Percentiles rank a stretch among this genome's conserved stretches.
Evolutionary conservation across 2,329 filamentous ascomycete species (phyloP).

Genomic region (Pseudogymnoascus sp.): DNA sequence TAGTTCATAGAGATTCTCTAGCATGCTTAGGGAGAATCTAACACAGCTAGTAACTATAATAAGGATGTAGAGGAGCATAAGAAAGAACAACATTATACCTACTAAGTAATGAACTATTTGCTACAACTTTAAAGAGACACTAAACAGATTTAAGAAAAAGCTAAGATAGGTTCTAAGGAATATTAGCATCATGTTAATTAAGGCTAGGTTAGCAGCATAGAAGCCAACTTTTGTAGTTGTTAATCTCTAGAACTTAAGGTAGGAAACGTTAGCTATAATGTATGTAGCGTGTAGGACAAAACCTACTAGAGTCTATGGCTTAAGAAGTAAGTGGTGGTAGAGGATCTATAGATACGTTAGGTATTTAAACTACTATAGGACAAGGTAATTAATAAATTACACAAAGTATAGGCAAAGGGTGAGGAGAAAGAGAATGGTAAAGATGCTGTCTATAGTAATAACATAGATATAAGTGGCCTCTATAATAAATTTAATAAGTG

Average conservation of each 20-base stretch:
- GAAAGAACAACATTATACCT: too few species aligned
- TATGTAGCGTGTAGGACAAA: slow-evolving; percentile 12
- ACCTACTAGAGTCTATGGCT: slow-evolving; percentile 18
- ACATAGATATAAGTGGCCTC: slow-evolving; percentile 20
- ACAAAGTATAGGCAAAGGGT: slow-evolving; percentile 13
- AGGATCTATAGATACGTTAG: slow-evolving; percentile 21
- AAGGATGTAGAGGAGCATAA: too few species aligned
- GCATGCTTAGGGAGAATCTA: too few species aligned
- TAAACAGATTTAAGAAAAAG: too few species aligned
- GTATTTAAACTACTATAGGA: slow-evolving; percentile 17
- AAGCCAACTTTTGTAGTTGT: not conserved
- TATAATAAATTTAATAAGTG: slow-evolving; percentile 12
- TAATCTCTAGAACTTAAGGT: not conserved
- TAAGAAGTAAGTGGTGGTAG: slow-evolving; percentile 14
- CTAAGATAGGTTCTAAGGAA: slow-evolving; percentile 12
- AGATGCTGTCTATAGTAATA: slow-evolving; percentile 20
- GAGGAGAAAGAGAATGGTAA: slow-evolving; percentile 18
- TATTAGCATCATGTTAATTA: slow-evolving; percentile 16
- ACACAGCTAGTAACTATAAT: too few species aligned
- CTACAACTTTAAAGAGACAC: too few species aligned
- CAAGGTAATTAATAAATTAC: slow-evolving; percentile 12
- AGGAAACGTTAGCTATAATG: not conserved
- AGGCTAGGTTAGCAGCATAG: slow-evolving; percentile 12
- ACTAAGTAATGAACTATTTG: too few species aligned
- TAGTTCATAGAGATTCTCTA: too few species aligned